Percentiles rank a stretch among this genome's conserved stretches.
phyloP scores from a whole-genome alignment of 768 basidiomycete species.

The Podaxis mareebaensis region DNA sequence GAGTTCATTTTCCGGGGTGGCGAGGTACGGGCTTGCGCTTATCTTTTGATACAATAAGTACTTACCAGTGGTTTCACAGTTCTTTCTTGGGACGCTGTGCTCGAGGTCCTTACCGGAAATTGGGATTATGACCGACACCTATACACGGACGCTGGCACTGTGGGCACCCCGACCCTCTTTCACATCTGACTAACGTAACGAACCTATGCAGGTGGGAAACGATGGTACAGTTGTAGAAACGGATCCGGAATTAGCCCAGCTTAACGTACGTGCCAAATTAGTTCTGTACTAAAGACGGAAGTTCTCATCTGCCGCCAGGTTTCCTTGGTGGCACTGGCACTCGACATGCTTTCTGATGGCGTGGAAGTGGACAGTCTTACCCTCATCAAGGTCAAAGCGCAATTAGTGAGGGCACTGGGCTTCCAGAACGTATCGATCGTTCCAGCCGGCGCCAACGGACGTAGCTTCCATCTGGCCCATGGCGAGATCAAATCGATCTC shows the following conservation, averaged over 20 bases:
- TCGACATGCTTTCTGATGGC: slow-evolving; percentile 70
- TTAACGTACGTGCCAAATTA: slow-evolving; percentile 41
- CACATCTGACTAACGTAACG: background rate
- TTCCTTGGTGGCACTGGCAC: slow-evolving; percentile 54
- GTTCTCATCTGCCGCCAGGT: slow-evolving; percentile 36
- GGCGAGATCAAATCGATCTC: slow-evolving; percentile 45
- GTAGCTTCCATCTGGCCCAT: slow-evolving; percentile 56
- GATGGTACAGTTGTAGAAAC: slow-evolving; percentile 3
- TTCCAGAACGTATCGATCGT: slow-evolving; percentile 51
- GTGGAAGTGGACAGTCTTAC: slow-evolving; percentile 50
- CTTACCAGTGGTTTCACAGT: slow-evolving; percentile 36
- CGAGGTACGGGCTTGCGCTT: slow-evolving; percentile 40
- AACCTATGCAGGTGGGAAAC: background rate
- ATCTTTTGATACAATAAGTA: background rate
- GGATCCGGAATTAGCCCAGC: slow-evolving; percentile 48
- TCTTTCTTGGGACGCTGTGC: slow-evolving; percentile 62
- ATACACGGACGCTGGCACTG: slow-evolving; percentile 28
- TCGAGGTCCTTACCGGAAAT: slow-evolving; percentile 49
- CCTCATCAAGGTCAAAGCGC: slow-evolving; percentile 62
- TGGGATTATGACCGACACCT: slow-evolving; percentile 48
- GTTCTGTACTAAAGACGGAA: slow-evolving; percentile 5
- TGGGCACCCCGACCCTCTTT: slow-evolving; percentile 37
- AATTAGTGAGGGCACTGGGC: slow-evolving; percentile 50
- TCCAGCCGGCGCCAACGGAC: slow-evolving; percentile 43
- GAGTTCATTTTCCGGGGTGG: slow-evolving; percentile 70